Conservation (phyloP, 257 asterid species). For the Galeopsis tetrahit region DNA sequence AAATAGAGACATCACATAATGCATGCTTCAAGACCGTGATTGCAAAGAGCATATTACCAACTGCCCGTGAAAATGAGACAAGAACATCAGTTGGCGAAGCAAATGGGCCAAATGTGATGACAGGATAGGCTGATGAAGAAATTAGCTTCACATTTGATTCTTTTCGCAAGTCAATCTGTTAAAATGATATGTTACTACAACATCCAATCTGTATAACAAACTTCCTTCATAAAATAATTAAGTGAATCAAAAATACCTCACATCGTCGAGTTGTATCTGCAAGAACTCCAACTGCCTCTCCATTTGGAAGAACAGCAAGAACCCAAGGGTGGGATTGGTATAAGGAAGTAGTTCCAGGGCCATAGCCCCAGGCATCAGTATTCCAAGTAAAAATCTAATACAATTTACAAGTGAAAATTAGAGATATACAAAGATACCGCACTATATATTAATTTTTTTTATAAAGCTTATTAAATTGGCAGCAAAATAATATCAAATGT, state of each 20-base stretch:
- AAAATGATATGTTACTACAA: conserved; percentile 31
- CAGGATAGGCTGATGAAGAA: conserved; percentile 67
- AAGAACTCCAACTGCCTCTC: conserved; percentile 89
- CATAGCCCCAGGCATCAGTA: conserved; percentile 95
- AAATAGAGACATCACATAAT: neutral
- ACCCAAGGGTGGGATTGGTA: conserved; percentile 99
- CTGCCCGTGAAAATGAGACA: conserved; percentile 70
- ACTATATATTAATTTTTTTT: neutral
- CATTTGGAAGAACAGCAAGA: conserved; percentile 84
- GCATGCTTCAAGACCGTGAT: conserved; percentile 23
- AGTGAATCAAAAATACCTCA: conserved; percentile 60
- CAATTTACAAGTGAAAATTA: conserved; percentile 19
- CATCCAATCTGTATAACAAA: conserved; percentile 19
- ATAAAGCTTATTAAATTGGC: conserved; percentile 10
- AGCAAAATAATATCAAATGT: neutral
- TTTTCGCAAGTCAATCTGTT: conserved; percentile 83
- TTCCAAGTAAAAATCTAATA: conserved; percentile 86
- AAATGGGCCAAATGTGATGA: conserved; percentile 91
- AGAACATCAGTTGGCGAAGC: conserved; percentile 89
- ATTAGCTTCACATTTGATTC: conserved; percentile 65
- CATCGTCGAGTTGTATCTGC: conserved; percentile 93
- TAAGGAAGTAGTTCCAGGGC: conserved; percentile 87
- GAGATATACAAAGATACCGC: neutral
- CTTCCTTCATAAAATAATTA: conserved; percentile 12
- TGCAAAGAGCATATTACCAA: conserved; percentile 56